Evolutionary conservation across 768 basidiomycete species (phyloP).

Genomic region (Leucosporidium yakuticum): DNA sequence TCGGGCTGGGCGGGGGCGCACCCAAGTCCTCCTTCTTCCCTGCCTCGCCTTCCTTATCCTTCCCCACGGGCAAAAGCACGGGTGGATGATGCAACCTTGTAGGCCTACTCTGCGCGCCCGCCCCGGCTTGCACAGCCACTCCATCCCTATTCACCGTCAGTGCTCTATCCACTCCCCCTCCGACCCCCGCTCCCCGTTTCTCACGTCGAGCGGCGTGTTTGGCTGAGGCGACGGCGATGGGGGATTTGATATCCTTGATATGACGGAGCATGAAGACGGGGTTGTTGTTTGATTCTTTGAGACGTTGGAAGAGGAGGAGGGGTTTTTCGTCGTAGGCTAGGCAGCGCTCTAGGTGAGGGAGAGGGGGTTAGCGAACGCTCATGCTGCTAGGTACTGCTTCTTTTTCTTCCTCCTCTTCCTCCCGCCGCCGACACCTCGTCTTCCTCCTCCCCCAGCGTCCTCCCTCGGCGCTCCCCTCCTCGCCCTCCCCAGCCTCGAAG

Average conservation of each 20-base stretch:
- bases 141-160: slow-evolving; percentile 22
- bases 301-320: slow-evolving; percentile 87
- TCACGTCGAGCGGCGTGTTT: slow-evolving; percentile 73
- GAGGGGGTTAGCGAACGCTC: not conserved
- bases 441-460: not conserved
- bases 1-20: slow-evolving; percentile 16
- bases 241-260: slow-evolving; percentile 92
- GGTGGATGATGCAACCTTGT: slow-evolving; percentile 43
- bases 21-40: slow-evolving; percentile 26
- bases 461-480: no score
- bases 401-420: not conserved
- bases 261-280: slow-evolving; percentile 99
- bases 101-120: slow-evolving; percentile 33
- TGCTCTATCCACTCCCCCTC: slow-evolving; percentile 27
- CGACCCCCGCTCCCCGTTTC: slow-evolving; percentile 32
- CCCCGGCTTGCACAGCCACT: slow-evolving; percentile 6
- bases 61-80: slow-evolving; percentile 41
- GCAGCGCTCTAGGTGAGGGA: slow-evolving; percentile 67
- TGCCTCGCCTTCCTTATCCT: slow-evolving; percentile 28
- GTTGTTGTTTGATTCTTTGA: slow-evolving; percentile 95
- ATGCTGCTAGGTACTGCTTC: not conserved
- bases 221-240: slow-evolving; percentile 91
- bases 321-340: slow-evolving; percentile 97
- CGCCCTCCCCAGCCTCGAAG: no score
- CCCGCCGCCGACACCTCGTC: not conserved